Conservation (phyloP, 768 basidiomycete genomes). For the Solioccasus polychromus region DNA sequence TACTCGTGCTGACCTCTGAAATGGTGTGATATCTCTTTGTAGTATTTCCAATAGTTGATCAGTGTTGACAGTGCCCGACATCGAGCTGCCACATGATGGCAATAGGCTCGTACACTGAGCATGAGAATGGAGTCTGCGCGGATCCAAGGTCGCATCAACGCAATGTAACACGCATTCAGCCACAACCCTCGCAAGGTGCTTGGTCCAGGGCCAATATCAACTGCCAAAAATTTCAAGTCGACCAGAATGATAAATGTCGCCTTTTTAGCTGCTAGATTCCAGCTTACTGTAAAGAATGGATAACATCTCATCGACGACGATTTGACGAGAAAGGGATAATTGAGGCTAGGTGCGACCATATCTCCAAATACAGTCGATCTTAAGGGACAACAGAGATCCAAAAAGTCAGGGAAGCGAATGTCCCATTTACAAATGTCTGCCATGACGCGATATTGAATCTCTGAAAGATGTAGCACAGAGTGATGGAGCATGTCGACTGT, state of each 20-base stretch:
- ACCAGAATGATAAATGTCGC: conserved; percentile 17
- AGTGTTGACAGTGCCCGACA: conserved; percentile 47
- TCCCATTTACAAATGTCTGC: conserved; percentile 41
- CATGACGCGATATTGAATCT: conserved; percentile 40
- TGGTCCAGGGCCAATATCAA: conserved; percentile 51
- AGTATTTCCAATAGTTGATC: conserved; percentile 59
- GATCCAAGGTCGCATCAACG: conserved; percentile 15
- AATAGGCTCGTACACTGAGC: conserved; percentile 46
- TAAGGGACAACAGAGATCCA: conserved; percentile 48
- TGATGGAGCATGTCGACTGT: conserved; percentile 55
- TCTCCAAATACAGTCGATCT: conserved; percentile 47
- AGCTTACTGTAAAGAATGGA: conserved; percentile 51
- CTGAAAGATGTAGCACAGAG: conserved; percentile 20
- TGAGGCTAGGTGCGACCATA: conserved; percentile 23
- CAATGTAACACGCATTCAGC: conserved; percentile 17
- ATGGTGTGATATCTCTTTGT: conserved; percentile 53
- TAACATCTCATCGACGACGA: conserved; percentile 39
- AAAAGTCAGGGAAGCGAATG: conserved; percentile 52
- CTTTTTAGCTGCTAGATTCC: conserved; percentile 42
- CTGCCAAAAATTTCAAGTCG: conserved; percentile 31
- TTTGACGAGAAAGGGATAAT: conserved; percentile 36
- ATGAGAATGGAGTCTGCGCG: not conserved
- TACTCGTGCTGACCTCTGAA: conserved; percentile 43
- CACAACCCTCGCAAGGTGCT: conserved; percentile 36
- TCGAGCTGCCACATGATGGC: conserved; percentile 67